phyloP scores from a whole-genome alignment of 495 filamentous ascomycete genomes.

The Penicillium simplicissimum region DNA sequence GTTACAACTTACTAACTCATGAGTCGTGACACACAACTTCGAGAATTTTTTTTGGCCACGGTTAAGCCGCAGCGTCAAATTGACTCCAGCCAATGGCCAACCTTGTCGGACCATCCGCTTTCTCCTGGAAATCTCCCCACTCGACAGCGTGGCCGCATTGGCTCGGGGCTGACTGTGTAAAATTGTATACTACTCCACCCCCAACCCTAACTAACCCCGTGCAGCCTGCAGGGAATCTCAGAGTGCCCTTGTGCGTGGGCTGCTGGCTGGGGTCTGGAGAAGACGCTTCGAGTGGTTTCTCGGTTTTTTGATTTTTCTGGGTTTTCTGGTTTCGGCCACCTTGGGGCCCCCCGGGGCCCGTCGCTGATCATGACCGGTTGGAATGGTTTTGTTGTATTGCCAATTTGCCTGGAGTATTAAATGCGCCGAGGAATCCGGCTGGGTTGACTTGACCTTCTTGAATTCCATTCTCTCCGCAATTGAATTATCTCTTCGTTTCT shows the following conservation, averaged over 20 bases:
- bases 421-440: background rate
- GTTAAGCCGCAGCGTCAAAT: constrained; percentile 16
- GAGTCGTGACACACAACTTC: background rate
- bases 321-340: constrained; percentile 18
- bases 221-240: constrained; percentile 11
- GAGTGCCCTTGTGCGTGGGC: background rate
- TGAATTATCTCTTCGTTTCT: background rate
- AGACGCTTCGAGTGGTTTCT: constrained; percentile 8
- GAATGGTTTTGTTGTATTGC: background rate
- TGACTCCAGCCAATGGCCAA: background rate
- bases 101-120: background rate
- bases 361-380: constrained; percentile 10
- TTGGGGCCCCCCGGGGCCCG: background rate
- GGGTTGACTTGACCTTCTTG: background rate
- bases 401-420: background rate
- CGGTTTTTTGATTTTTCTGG: too few species aligned
- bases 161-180: background rate
- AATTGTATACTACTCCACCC: constrained; percentile 5
- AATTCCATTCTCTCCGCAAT: constrained; percentile 3
- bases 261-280: background rate
- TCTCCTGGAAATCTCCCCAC: constrained; percentile 2
- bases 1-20: too few species aligned
- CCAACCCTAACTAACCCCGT: background rate
- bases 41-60: constrained; percentile 9
- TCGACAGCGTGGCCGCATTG: constrained; percentile 10